Conservation (phyloP, 2,329 filamentous ascomycete species). For the Fusarium avenaceum region DNA sequence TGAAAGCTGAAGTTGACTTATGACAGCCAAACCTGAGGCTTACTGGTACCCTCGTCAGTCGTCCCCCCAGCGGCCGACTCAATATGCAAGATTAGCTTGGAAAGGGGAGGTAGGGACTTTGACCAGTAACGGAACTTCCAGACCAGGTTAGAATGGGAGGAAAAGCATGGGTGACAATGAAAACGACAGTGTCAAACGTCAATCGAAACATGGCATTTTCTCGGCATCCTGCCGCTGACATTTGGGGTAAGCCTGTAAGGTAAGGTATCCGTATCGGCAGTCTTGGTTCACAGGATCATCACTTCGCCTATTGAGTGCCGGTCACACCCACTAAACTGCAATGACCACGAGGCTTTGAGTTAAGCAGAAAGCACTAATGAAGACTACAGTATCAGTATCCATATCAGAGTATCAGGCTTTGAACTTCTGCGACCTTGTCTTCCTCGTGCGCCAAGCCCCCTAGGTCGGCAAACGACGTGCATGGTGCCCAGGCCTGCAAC, state of each 20-base stretch:
- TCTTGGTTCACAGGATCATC: background rate
- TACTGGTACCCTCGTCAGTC: background rate
- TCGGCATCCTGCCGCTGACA: background rate
- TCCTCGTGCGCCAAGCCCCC: conserved; percentile 7
- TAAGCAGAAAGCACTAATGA: too few relatives aligned
- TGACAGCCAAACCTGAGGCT: too few relatives aligned
- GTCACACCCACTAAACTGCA: background rate
- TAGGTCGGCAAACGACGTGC: background rate
- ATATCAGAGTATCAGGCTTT: too few relatives aligned
- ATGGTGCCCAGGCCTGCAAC: background rate
- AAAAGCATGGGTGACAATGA: background rate
- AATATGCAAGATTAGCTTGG: background rate
- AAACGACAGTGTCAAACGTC: too few relatives aligned
- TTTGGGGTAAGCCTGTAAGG: background rate
- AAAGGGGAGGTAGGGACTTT: background rate
- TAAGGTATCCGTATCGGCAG: background rate
- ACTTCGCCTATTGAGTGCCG: background rate
- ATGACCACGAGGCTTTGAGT: background rate
- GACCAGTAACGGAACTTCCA: background rate
- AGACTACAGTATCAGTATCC: too few relatives aligned
- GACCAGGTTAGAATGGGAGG: background rate
- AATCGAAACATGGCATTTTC: background rate
- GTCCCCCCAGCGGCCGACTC: background rate
- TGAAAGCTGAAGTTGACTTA: background rate
- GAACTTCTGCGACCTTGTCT: too few relatives aligned